These are phyloP conservation scores for Penicillium sp. DNA, from an alignment of 2,329 filamentous ascomycete species.

Conservation along the genomic window DNA sequence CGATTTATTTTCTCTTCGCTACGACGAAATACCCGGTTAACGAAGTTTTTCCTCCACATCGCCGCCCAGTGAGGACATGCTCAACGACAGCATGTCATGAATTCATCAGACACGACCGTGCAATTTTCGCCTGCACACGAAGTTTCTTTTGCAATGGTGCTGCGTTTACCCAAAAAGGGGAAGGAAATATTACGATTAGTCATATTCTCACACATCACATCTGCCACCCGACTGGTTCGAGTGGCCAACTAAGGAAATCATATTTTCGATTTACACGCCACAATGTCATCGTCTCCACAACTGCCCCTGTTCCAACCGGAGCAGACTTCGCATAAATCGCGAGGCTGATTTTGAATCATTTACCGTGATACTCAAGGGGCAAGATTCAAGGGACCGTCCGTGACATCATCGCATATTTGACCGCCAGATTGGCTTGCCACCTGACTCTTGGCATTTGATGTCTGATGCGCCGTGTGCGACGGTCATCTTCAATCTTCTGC, in stretches of 20 bases:
- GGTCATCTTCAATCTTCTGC: conserved; percentile 4
- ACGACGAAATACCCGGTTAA: conserved; percentile 2
- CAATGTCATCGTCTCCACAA: conserved; percentile 14
- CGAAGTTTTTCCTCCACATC: neutral
- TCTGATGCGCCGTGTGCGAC: conserved; percentile 13
- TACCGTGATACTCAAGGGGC: conserved; percentile 20
- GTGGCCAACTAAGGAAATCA: conserved; percentile 11
- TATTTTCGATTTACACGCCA: conserved; percentile 9
- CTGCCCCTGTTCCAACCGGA: conserved; percentile 9
- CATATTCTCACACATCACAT: conserved; percentile 13
- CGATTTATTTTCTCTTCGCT: conserved; percentile 6
- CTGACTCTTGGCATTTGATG: conserved; percentile 23
- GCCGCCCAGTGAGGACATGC: conserved; percentile 1
- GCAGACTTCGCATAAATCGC: conserved; percentile 7
- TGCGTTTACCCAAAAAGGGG: neutral
- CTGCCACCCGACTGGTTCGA: conserved; percentile 23
- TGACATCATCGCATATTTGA: conserved; percentile 33
- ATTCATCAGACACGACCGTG: conserved; percentile 2
- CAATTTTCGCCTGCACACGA: neutral
- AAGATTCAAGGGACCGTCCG: conserved; percentile 14
- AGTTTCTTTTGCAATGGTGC: neutral
- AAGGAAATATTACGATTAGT: conserved; percentile 10
- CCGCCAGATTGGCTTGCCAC: conserved; percentile 24
- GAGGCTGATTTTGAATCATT: conserved; percentile 14
- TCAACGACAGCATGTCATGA: conserved; percentile 3